phyloP scores from a whole-genome alignment of 495 filamentous ascomycete species.

The Lentithecium fluviatile region DNA sequence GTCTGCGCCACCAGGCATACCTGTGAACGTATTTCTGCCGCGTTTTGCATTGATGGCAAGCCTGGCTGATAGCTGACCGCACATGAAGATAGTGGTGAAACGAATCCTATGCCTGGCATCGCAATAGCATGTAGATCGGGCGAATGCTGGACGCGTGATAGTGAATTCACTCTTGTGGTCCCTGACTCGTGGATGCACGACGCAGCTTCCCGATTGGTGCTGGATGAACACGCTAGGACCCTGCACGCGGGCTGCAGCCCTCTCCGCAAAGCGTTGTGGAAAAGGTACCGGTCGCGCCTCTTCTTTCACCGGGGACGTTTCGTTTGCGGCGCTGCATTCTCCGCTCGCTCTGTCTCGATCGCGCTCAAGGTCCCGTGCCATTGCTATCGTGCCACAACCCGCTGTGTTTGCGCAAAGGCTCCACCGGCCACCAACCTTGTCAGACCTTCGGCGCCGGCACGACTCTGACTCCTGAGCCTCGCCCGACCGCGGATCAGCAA shows the following conservation, averaged over 20 bases:
- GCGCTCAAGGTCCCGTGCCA: background rate
- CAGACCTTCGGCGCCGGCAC: constrained; percentile 6
- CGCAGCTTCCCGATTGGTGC: constrained; percentile 14
- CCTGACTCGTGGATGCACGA: constrained; percentile 7
- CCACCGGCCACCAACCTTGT: background rate
- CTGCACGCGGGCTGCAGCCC: constrained; percentile 7
- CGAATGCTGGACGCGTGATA: constrained; percentile 12
- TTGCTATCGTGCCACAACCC: background rate
- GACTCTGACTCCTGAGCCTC: constrained; percentile 13
- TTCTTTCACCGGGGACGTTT: constrained; percentile 5
- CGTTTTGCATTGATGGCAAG: background rate
- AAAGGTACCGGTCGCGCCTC: constrained; percentile 14
- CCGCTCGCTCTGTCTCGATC: background rate
- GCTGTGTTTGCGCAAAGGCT: background rate
- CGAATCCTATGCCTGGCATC: constrained; percentile 14
- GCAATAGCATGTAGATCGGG: background rate
- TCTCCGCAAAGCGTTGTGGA: constrained; percentile 10
- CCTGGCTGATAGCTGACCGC: background rate
- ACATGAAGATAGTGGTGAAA: background rate
- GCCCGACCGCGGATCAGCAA: background rate
- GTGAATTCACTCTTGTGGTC: constrained; percentile 1
- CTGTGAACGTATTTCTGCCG: background rate
- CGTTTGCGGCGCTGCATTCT: constrained; percentile 11
- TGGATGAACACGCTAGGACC: constrained; percentile 1
- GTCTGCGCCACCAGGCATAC: background rate